phyloP scores from a whole-genome alignment of 1,284 basidiomycete species.

The Heterobasidion irregulare region DNA sequence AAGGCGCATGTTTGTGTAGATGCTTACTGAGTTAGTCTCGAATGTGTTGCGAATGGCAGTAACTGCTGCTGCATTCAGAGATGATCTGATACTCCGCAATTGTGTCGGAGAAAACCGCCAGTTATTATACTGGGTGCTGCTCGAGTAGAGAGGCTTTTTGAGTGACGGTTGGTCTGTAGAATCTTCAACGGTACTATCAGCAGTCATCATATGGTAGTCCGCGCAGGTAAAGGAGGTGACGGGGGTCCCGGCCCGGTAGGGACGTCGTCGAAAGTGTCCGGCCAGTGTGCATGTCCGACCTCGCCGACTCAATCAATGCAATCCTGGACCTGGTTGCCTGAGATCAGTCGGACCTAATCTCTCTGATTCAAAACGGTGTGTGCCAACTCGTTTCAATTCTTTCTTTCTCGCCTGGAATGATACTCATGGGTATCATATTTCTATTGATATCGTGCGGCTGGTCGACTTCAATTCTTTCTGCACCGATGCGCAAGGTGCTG shows the following conservation, averaged over 20 bases:
- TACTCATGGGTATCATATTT: no score
- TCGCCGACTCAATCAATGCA: no score
- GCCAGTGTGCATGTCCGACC: no score
- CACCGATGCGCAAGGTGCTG: conserved; percentile 9
- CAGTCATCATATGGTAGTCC: background rate
- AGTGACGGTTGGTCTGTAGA: background rate
- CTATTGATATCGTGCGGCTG: no score
- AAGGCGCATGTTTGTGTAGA: conserved; percentile 8
- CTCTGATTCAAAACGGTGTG: no score
- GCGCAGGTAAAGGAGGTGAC: background rate
- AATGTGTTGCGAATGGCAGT: conserved; percentile 67
- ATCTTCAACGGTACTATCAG: background rate
- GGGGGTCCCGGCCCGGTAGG: no score
- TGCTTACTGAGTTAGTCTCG: conserved; percentile 70
- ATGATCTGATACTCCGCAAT: conserved; percentile 48
- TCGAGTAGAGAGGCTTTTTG: conserved; percentile 54
- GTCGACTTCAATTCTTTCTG: no score
- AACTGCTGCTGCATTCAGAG: conserved; percentile 71
- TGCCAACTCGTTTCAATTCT: no score
- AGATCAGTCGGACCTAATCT: no score
- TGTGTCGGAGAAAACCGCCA: conserved; percentile 79
- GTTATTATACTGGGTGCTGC: conserved; percentile 79
- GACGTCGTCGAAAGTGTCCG: no score
- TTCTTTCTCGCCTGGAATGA: no score
- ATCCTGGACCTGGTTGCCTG: no score